Base-by-base conservation (phyloP, 495 filamentous ascomycete genomes). In the Parathielavia hyrcaniae region DNA sequence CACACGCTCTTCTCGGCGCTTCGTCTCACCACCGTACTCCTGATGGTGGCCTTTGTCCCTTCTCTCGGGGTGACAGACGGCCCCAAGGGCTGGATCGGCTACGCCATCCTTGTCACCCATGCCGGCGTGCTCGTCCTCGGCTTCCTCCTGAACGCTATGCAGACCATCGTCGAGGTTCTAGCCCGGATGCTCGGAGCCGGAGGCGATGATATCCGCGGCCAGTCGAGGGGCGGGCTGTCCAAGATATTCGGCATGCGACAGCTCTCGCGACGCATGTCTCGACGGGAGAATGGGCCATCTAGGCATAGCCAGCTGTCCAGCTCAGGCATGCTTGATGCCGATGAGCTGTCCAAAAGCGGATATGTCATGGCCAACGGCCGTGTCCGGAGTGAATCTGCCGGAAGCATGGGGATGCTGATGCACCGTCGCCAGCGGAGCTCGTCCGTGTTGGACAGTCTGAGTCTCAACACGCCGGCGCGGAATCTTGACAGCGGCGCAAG, bases 191-290 rank as follows among this genome's bases (percentile, higher is more conserved):
- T 84, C 39, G 90, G 91, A 56, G 89, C 87, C 59, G 91, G 90
- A 48, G 87, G 83, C 14, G 83, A 89, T 63, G 84, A 87, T 62
- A 76, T 81, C 36, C 74, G 73, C 53, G 85, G 86, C 41, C 84
- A 86, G 53, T 84, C 89, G 23, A 81, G 91, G 67, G 91, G 91
- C 68, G 91, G 89, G n/a, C 77, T 97, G 52, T 85, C 82, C 58
- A 95, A 91, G 73, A 89, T 91, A 22, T 91, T 96, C 67, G 92
- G 91, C 23, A 90, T 90, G 82, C 88, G 92, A 19, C 92, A 97
- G 70, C 79, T 97, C 11, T 91, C 89, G 13, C 84, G 85, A 55
- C 86, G 91, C 57, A 75, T 81, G 53, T 79, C 86, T 48, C 76
- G 86, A 39, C 81, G 79, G 49, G 81, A 76, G 38, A 64, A 60